These are phyloP conservation scores for Iris pallida DNA, from an alignment of 116 monocot species.

Conservation along the genomic window DNA sequence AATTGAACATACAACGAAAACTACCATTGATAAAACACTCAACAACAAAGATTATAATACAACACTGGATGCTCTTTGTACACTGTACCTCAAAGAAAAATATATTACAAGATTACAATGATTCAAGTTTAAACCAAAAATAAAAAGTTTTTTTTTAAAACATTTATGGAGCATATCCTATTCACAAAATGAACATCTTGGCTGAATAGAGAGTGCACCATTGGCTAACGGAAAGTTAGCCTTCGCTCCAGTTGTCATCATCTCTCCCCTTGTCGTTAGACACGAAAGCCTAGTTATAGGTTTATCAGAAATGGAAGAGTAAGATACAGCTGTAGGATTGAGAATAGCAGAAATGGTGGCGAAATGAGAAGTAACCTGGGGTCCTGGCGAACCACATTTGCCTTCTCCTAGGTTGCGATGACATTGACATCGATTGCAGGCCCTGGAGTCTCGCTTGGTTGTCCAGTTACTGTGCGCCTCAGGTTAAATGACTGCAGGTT, in stretches of 20 bases:
- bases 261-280: not conserved
- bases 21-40: no score
- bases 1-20: no score
- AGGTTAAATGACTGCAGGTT: slow-evolving; percentile 66
- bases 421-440: slow-evolving; percentile 47
- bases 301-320: not conserved
- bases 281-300: not conserved
- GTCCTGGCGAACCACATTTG: slow-evolving; percentile 74
- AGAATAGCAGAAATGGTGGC: not conserved
- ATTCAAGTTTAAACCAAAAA: not conserved
- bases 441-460: slow-evolving; percentile 10
- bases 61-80: not conserved
- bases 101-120: not conserved
- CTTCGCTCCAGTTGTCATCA: not conserved
- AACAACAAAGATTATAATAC: not conserved
- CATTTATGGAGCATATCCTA: not conserved
- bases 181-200: not conserved
- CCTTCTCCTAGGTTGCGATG: slow-evolving; percentile 71
- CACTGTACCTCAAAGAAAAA: not conserved
- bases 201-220: not conserved
- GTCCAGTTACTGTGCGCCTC: slow-evolving; percentile 37
- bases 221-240: not conserved
- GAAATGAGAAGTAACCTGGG: slow-evolving; percentile 40
- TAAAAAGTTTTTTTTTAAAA: no score
- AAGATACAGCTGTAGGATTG: not conserved